Percentiles rank a stretch among this genome's conserved stretches.
Evolutionary conservation across 257 asterid genomes (phyloP).

Genomic region (Przewalskia tangutica): DNA sequence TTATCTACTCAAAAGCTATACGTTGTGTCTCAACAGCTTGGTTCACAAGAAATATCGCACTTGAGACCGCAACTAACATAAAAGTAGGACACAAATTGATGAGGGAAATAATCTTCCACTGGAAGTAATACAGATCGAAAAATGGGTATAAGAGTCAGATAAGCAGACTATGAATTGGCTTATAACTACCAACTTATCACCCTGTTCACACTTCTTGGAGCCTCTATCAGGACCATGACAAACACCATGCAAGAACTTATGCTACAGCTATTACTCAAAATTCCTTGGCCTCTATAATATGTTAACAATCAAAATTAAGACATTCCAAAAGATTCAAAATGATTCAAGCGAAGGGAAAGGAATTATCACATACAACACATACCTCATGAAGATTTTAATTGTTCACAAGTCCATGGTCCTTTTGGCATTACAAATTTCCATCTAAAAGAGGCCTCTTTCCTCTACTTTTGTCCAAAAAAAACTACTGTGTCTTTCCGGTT

Average conservation of each 20-base stretch:
- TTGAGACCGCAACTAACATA: background rate
- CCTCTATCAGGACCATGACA: background rate
- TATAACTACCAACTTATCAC: background rate
- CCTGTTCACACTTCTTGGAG: background rate
- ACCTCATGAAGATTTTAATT: background rate
- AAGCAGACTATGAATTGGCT: background rate
- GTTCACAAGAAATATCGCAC: background rate
- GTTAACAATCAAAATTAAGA: background rate
- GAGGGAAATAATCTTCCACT: background rate
- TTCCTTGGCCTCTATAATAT: background rate
- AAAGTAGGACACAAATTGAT: background rate
- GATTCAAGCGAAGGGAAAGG: background rate
- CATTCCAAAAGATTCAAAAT: background rate
- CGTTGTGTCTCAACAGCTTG: background rate
- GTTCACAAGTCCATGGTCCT: background rate
- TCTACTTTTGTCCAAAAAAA: background rate
- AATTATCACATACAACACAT: background rate
- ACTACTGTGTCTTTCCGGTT: background rate
- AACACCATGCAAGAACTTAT: background rate
- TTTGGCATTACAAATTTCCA: background rate
- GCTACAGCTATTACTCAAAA: background rate
- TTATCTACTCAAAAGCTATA: background rate
- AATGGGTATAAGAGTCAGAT: background rate
- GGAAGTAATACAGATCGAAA: background rate
- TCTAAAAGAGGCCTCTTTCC: background rate